phyloP scores from a whole-genome alignment of 1,284 basidiomycete genomes.

The Chiua sp. region DNA sequence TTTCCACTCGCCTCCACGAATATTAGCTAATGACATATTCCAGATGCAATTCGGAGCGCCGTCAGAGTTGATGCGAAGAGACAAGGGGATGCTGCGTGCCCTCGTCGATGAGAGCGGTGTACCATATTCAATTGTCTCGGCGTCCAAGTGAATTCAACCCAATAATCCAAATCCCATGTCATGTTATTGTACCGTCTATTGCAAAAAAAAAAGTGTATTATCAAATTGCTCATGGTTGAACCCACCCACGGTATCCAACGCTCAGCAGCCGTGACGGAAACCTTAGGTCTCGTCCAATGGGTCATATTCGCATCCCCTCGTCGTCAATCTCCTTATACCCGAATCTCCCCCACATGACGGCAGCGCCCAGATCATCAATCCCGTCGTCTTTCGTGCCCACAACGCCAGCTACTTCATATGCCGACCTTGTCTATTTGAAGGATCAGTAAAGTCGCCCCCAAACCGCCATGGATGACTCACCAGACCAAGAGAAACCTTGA shows the following conservation, averaged over 20 bases:
- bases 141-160: no score
- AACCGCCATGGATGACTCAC: constrained; percentile 15
- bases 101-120: no score
- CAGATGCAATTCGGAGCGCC: no score
- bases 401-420: constrained; percentile 47
- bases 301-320: constrained; percentile 31
- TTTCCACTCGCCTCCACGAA: no score
- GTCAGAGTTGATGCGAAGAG: no score
- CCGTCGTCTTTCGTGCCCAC: constrained; percentile 50
- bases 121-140: no score
- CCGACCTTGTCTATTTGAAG: constrained; percentile 38
- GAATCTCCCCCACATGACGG: constrained; percentile 46
- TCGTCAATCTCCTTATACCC: constrained; percentile 33
- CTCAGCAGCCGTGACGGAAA: neutral
- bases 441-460: neutral
- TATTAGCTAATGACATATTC: no score
- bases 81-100: no score
- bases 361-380: constrained; percentile 51
- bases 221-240: no score
- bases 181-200: neutral
- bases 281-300: neutral
- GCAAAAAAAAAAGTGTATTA: no score
- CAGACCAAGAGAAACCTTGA: constrained; percentile 68
- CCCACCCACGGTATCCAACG: neutral
- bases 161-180: no score